Evolutionary conservation across 1,284 basidiomycete genomes (phyloP), one percentile per base, ranked within the genome.

Genomic region (Microbotryum intermedium): DNA sequence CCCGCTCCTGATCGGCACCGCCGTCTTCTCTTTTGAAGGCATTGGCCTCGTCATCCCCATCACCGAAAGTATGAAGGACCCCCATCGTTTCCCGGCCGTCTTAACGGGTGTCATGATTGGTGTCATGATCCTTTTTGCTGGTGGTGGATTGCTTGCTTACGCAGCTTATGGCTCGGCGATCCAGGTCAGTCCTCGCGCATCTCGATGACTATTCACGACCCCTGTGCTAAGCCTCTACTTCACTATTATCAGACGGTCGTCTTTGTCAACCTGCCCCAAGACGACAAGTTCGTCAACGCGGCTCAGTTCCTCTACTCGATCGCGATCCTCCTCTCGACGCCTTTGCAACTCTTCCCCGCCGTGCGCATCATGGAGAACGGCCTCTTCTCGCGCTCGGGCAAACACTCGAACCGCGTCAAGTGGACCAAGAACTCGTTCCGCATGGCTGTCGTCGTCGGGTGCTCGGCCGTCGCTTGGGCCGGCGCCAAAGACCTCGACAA

Each of bases 21-120:
- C 94, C 5, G 94, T 98, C 25, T 98, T 97, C 74, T 92, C 95
- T 0, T 99, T 98, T 68, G 95, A 98, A 76, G 94, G 94, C 20
- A 90, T 98, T 68, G 94, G 95, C 52, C 78, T 98, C 74, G 87
- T 98, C 64, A 91, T 98, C 67, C 94, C 95, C 13, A 97, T 98
- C 70, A 92, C 90, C 9, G 93, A 99, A 73, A 85, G 90, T 6
- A 98, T 99, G 94, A 72, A 72, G 50, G 69, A 97, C 75, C 95
- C 95, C 2, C 83, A 84, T 70, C 91, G 90, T 75, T 97, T 98
- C 80, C 92, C 94, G 2, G 79, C 76, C 48, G 90, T 88, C 1
- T 76, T 99, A 43, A 87, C 88, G 3, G 88, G 87, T 10, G 93
- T 97, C 59, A 97, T 98, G 92, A 72, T 87, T 11, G 84, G 83